Evolutionary conservation across 2,329 filamentous ascomycete genomes (phyloP).

Genomic region (Tolypocladium capitatum): DNA sequence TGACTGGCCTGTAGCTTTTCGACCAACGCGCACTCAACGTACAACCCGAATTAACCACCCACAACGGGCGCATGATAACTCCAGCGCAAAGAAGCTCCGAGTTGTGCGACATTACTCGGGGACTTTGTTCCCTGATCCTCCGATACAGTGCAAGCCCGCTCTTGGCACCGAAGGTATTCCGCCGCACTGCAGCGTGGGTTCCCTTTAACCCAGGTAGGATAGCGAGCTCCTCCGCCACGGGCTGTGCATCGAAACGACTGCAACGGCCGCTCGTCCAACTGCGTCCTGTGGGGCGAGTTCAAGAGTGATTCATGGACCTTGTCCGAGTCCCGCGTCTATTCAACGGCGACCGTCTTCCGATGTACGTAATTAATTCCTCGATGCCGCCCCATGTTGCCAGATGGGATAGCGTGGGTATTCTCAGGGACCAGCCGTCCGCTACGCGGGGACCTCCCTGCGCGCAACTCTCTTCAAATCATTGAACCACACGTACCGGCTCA

Average conservation of each 20-base stretch:
- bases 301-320: too few species aligned
- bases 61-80: constrained; percentile 6
- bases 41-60: constrained; percentile 6
- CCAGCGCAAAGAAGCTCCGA: constrained; percentile 6
- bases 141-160: constrained; percentile 8
- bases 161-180: constrained; percentile 6
- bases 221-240: constrained; percentile 10
- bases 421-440: neutral
- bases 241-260: constrained; percentile 9
- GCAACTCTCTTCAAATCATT: constrained; percentile 13
- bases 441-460: neutral
- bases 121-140: constrained; percentile 9
- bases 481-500: constrained; percentile 28
- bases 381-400: too few species aligned
- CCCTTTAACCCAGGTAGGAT: constrained; percentile 13
- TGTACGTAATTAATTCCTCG: neutral
- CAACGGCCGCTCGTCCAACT: too few species aligned
- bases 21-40: constrained; percentile 9
- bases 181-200: constrained; percentile 1
- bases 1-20: constrained; percentile 1
- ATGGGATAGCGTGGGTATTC: too few species aligned
- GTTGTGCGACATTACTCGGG: constrained; percentile 9
- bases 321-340: neutral
- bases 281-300: too few species aligned
- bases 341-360: neutral